A percentile compares a stretch with the other conserved stretches of the same genome.
Evolutionary conservation across 2,329 filamentous ascomycete genomes (phyloP).

Genomic region (Cladosporium sp.): DNA sequence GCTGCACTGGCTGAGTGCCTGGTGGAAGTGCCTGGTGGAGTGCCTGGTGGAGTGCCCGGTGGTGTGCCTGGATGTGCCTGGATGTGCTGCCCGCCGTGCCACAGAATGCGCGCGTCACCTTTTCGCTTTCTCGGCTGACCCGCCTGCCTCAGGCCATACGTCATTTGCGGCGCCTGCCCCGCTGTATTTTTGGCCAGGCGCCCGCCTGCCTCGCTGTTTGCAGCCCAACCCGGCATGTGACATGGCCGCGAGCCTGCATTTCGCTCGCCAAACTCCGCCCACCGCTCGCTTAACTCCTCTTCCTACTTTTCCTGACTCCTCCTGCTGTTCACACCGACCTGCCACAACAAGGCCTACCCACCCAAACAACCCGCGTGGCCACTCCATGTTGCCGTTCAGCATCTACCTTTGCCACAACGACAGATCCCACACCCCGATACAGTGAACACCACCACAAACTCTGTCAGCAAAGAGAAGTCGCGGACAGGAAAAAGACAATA

Average conservation of each 20-base stretch:
- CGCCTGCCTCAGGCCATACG: too few relatives aligned
- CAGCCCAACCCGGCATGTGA: neutral
- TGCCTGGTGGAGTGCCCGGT: too few relatives aligned
- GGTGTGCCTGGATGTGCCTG: too few relatives aligned
- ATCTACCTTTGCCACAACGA: slow-evolving; percentile 10
- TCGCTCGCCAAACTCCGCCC: slow-evolving; percentile 4
- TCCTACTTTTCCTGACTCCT: neutral
- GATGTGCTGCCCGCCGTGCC: too few relatives aligned
- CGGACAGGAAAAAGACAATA: neutral
- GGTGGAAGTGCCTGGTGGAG: too few relatives aligned
- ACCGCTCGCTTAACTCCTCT: slow-evolving; percentile 10
- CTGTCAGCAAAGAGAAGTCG: neutral
- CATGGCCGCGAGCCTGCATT: neutral
- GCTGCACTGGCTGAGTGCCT: too few relatives aligned
- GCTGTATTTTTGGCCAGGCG: too few relatives aligned
- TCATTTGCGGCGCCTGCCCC: too few relatives aligned
- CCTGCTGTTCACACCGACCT: neutral
- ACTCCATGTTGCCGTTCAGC: slow-evolving; percentile 8
- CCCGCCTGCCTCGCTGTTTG: neutral
- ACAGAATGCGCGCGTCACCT: too few relatives aligned
- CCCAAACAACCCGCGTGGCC: neutral
- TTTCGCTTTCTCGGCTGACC: too few relatives aligned
- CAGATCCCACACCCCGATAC: slow-evolving; percentile 10
- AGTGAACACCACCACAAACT: neutral
- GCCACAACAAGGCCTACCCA: neutral